Base-by-base conservation (phyloP, 2,329 filamentous ascomycete genomes). In the Zelopaecilomyces penicillatus region DNA sequence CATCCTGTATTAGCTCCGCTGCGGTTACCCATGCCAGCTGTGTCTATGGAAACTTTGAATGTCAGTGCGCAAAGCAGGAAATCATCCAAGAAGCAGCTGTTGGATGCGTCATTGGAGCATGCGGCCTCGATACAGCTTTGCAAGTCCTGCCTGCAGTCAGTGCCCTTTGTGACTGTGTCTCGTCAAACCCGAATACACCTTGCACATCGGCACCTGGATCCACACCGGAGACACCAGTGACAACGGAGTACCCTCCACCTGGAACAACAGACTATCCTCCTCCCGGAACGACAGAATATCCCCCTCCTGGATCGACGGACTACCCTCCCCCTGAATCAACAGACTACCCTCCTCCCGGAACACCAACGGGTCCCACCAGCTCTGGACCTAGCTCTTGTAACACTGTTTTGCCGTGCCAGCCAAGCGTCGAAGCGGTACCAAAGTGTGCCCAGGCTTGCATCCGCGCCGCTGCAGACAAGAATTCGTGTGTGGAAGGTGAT, bases 151-250 rank as follows among this genome's bases (percentile, higher is more conserved):
- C 36, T 12, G 49, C 54, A 7, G 56, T 57, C 10, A 38, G 39
- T 12, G 48, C 47, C 7, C 46, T 60, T 6, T 59, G 57, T 41
- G 38, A 38, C 5, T 60, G 57, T 30, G 56, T 59, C 10, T 44
- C 43, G 4, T 54, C 51, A 4, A 54, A 50, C 35, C 57, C 40
- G n/a, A 27, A 42, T 4, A 12, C 9, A 27, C 37, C 42, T 36
- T 41, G 42, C 19, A 42, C 42, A 6, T 38, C 42, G 5, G 32
- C 29, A 5, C 40, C 41, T 19, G 19, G 19, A 19, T 19, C 19
- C 19, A 19, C 19, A 19, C 19, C 19, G 19, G 19, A 19, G 19
- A 19, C 19, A 19, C 19, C 19, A 19, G 19, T 19, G 19, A 19
- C 19, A 19, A 19, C 19, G 19, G 19, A 19, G 19, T 19, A 19